These are phyloP conservation scores for Solanum boliviense DNA, from an alignment of 257 asterid genomes.

Conservation along the genomic window DNA sequence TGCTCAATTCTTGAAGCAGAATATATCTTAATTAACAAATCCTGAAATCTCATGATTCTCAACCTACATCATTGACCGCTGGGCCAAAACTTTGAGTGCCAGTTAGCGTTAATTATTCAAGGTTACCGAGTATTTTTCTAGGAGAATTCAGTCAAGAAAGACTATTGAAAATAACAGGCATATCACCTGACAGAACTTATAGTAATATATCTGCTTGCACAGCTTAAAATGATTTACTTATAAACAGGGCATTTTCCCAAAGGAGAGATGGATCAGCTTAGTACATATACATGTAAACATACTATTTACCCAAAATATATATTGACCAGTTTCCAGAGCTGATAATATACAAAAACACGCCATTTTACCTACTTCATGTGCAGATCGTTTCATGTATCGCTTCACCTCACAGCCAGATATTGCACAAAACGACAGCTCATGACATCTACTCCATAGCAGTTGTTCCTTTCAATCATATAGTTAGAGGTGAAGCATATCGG, in stretches of 20 bases:
- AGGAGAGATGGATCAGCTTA: not conserved
- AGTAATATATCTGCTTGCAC: not conserved
- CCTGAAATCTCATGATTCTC: not conserved
- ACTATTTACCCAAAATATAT: not conserved
- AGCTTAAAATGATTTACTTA: not conserved
- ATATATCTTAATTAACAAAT: not conserved
- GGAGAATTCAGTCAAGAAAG: not conserved
- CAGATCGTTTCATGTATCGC: not conserved
- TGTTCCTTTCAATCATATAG: not conserved
- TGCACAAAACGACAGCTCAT: not conserved
- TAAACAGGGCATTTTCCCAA: not conserved
- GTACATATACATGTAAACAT: not conserved
- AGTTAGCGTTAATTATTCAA: not conserved
- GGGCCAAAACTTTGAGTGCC: not conserved
- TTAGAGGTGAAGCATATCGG: not conserved
- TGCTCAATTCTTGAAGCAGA: not conserved
- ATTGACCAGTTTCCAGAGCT: not conserved
- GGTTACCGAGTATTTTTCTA: not conserved
- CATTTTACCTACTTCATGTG: not conserved
- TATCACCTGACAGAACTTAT: not conserved
- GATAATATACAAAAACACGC: not conserved
- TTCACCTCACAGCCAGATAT: not conserved
- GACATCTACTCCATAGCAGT: not conserved
- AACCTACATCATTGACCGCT: not conserved
- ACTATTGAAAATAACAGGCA: not conserved